Evolutionary conservation across 345 rosid species (phyloP).

Genomic region (Rhizophora apiculata): DNA sequence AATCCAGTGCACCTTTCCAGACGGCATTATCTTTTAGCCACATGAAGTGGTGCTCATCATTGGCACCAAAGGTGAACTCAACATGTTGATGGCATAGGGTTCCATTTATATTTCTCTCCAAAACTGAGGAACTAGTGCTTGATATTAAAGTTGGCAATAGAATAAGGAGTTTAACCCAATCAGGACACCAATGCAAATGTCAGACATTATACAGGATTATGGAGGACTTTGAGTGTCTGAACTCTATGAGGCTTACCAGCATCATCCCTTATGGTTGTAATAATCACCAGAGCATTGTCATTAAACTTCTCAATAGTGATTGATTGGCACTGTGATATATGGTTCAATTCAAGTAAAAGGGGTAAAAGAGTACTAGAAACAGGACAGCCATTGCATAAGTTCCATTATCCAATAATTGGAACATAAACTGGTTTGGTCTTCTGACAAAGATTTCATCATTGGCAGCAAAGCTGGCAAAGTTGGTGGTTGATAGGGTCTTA

Average conservation of each 20-base stretch:
- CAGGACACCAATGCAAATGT: neutral
- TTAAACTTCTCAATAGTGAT: neutral
- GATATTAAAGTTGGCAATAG: neutral
- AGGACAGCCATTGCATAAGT: neutral
- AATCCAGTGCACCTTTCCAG: no score
- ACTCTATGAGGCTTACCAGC: neutral
- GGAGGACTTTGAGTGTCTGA: neutral
- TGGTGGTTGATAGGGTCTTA: conserved; percentile 56
- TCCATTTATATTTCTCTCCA: no score
- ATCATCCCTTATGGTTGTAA: neutral
- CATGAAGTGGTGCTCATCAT: neutral
- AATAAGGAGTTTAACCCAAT: neutral
- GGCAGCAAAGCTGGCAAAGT: conserved; percentile 71
- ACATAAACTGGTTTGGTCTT: neutral
- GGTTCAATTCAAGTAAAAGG: neutral
- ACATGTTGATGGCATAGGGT: neutral
- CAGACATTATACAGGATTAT: neutral
- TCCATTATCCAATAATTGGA: neutral
- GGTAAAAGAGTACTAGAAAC: conserved; percentile 2
- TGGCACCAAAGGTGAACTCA: neutral
- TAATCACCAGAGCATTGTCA: neutral
- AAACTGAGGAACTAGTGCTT: neutral
- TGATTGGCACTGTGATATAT: neutral
- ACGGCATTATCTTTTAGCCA: no score
- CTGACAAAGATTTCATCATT: conserved; percentile 13